Conservation (phyloP, 1,139 yeast genomes). For the Debaryomycetaceae sp. region DNA sequence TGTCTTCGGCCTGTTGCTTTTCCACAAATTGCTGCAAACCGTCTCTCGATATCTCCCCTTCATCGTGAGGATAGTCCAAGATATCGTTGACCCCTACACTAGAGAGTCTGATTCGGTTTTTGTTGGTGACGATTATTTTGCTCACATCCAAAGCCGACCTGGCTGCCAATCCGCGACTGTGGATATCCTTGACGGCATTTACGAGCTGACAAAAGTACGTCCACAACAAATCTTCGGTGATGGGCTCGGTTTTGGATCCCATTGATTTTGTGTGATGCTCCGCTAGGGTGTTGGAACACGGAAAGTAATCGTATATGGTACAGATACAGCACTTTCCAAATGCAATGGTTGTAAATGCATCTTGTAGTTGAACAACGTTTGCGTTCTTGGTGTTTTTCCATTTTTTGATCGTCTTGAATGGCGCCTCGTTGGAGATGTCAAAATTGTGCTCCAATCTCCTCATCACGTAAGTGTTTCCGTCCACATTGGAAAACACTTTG, state of each 20-base stretch:
- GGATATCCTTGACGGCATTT: conserved; percentile 63
- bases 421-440: conserved; percentile 50
- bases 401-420: conserved; percentile 33
- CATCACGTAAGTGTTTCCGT: conserved; percentile 76
- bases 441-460: conserved; percentile 60
- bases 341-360: conserved; percentile 84
- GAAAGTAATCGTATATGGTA: conserved; percentile 41
- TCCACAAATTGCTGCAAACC: conserved; percentile 8
- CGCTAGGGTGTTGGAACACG: conserved; percentile 26
- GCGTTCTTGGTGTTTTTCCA: conserved; percentile 52
- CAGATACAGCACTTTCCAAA: conserved; percentile 71
- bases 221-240: conserved; percentile 74
- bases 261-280: conserved; percentile 35
- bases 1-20: conserved; percentile 50
- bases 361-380: conserved; percentile 64
- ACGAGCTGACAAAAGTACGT: conserved; percentile 68
- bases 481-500: conserved; percentile 75
- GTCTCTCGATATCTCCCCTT: conserved; percentile 13
- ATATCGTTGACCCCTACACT: conserved; percentile 75
- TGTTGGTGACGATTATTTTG: conserved; percentile 69
- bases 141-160: conserved; percentile 58
- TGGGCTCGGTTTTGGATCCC: conserved; percentile 35
- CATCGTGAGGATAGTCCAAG: conserved; percentile 40
- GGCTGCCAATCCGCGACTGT: conserved; percentile 58
- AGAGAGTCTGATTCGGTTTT: conserved; percentile 67